Base-by-base conservation (phyloP, 768 basidiomycete species). In the Hericium alpestre region DNA sequence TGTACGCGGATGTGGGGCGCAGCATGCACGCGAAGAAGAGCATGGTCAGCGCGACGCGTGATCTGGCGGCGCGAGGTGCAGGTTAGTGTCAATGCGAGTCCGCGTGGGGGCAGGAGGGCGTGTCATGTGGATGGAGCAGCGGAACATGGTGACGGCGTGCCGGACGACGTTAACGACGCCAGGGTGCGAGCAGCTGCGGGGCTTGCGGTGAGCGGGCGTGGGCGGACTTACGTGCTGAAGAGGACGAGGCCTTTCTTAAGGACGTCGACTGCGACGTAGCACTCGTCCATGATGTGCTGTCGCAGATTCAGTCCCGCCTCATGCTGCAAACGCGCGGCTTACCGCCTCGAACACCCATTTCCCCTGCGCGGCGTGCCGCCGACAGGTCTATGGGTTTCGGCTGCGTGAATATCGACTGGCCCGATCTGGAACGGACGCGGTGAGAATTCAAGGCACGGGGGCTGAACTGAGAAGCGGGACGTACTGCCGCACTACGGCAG, bases 401-500 rank as follows among this genome's bases (percentile, higher is more conserved):
- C 57, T 83, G 80, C 32, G 90, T 82, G 70, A 92, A 93, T 69
- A 93, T 91, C 3, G 89, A 91, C 65, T 90, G 89, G 0, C 90
- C 90, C 46, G 90, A 92, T 71, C 90, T 92, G 54, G 9, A 22
- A n/a, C 22, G 20, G 25, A 23, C 39, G 32, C 25, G 13, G 22
- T n/a, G 37, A 12, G 51, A 4, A n/a, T 50, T 46, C 12, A 20
- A 39, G 25, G 16, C 11, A 43, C 1, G 27, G 23, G 10, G 38
- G 9, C 15, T 46, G 20, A 57, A 38, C 56, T 12, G 22, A 38
- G 22, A 55, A 59, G 55, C 9, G 43, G 12, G 66, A 74, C 90
- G 62, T 67, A 95, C 93, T 93, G 90, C 71, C 94, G 79, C 81
- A 97, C 87, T 52, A 98, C 92, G 20, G 90, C 80, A 16, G 93